Conservation (phyloP, 345 rosid genomes). For the Hibiscus syriacus region DNA sequence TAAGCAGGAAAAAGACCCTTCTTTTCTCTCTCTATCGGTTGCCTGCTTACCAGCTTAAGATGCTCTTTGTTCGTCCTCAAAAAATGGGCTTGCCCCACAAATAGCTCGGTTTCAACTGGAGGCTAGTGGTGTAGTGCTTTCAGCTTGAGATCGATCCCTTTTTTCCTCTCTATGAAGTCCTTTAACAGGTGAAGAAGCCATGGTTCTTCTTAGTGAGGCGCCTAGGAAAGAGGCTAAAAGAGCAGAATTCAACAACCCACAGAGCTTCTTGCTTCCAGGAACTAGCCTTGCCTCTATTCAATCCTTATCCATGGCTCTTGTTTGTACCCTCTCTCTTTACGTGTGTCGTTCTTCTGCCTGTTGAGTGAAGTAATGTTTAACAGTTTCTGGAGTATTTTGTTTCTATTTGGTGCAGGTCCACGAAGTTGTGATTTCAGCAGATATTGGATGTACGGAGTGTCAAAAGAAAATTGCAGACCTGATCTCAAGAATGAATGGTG, state of each 20-base stretch:
- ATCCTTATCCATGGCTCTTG: constrained; percentile 77
- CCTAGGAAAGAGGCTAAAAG: constrained; percentile 17
- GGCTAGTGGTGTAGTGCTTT: too few relatives aligned
- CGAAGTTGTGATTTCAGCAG: constrained; percentile 79
- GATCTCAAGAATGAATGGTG: constrained; percentile 73
- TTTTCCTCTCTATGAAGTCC: too few relatives aligned
- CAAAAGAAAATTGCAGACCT: constrained; percentile 68
- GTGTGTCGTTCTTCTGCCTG: not conserved
- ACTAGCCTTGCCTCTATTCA: constrained; percentile 73
- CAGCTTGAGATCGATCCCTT: too few relatives aligned
- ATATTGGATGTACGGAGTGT: constrained; percentile 60
- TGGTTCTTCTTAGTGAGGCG: constrained; percentile 25
- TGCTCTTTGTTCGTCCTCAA: constrained; percentile 11
- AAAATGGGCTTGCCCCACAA: too few relatives aligned
- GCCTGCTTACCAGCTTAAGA: not conserved
- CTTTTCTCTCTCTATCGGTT: constrained; percentile 6
- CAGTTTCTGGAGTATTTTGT: constrained; percentile 1
- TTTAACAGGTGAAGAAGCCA: not conserved
- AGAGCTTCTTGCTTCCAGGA: constrained; percentile 20
- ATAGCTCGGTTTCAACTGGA: too few relatives aligned
- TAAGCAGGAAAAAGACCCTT: constrained; percentile 8
- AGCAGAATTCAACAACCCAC: constrained; percentile 22
- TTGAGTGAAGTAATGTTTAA: not conserved
- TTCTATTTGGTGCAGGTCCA: constrained; percentile 48
- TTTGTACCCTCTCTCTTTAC: constrained; percentile 8